Percentiles rank a stretch among this genome's conserved stretches.
phyloP scores from a whole-genome alignment of 2,329 filamentous ascomycete genomes.

The Aspergillus fumigatus region DNA sequence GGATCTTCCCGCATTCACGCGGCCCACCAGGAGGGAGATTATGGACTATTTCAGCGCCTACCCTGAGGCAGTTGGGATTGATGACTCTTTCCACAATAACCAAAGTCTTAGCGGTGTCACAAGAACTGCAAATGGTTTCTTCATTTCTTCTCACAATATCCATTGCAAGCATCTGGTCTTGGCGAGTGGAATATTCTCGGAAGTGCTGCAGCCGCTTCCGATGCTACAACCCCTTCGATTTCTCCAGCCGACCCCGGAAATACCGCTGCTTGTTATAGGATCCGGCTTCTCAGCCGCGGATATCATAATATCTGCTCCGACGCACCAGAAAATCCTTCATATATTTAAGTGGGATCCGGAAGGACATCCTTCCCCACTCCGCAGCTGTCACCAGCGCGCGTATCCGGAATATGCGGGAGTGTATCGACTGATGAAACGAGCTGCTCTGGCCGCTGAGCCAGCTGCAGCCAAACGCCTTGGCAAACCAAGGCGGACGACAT shows the following conservation, averaged over 20 bases:
- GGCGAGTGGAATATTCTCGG: slow-evolving; percentile 56
- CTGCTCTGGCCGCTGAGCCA: slow-evolving; percentile 27
- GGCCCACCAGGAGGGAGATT: slow-evolving; percentile 52
- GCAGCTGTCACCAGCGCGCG: slow-evolving; percentile 55
- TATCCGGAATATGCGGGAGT: slow-evolving; percentile 60
- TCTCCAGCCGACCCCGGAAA: slow-evolving; percentile 21
- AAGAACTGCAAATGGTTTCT: slow-evolving; percentile 45
- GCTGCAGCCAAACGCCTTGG: slow-evolving; percentile 18
- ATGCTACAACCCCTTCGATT: slow-evolving; percentile 45
- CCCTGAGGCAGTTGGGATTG: slow-evolving; percentile 50
- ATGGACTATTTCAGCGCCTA: slow-evolving; percentile 54
- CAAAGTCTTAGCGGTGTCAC: slow-evolving; percentile 42
- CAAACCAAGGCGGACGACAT: slow-evolving; percentile 31
- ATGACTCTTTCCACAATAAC: slow-evolving; percentile 42
- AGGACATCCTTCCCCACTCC: slow-evolving; percentile 52
- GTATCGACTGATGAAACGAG: slow-evolving; percentile 57
- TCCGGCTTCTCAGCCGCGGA: slow-evolving; percentile 61
- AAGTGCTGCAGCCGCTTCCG: slow-evolving; percentile 49
- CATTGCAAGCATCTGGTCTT: slow-evolving; percentile 54
- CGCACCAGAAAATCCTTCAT: slow-evolving; percentile 53
- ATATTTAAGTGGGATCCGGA: slow-evolving; percentile 58
- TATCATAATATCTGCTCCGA: slow-evolving; percentile 52
- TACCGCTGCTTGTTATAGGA: slow-evolving; percentile 53
- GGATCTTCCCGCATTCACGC: slow-evolving; percentile 47
- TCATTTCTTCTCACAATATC: slow-evolving; percentile 49